phyloP scores from a whole-genome alignment of 164 flowering plant genomes.

The Tetrastigma voinierianum region DNA sequence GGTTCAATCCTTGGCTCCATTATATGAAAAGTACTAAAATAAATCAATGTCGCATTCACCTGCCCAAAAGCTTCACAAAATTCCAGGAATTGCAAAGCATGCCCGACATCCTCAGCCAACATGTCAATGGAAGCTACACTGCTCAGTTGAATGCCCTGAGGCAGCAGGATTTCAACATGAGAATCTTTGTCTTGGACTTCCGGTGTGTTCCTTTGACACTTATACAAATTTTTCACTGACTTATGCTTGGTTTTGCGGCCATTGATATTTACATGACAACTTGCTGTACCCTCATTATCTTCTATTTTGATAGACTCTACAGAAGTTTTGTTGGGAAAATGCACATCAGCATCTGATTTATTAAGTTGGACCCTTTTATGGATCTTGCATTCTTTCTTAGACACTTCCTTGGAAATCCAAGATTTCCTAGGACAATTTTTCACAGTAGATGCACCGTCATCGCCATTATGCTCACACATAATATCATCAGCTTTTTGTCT shows the following conservation, averaged over 20 bases:
- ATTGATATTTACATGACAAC: not conserved
- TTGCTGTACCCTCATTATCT: not conserved
- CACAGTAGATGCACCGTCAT: not conserved
- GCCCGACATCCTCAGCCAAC: slow-evolving; percentile 52
- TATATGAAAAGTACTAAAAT: not conserved
- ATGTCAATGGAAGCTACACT: slow-evolving; percentile 46
- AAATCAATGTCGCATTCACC: slow-evolving; percentile 29
- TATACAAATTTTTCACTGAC: not conserved
- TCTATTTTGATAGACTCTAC: not conserved
- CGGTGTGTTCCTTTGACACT: not conserved
- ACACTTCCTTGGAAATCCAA: not conserved
- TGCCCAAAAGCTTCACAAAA: slow-evolving; percentile 61
- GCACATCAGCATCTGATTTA: not conserved
- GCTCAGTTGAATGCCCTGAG: slow-evolving; percentile 39
- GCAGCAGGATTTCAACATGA: slow-evolving; percentile 28
- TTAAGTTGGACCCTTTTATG: not conserved
- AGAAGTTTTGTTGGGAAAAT: not conserved
- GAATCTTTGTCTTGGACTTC: not conserved
- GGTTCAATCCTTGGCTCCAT: not conserved
- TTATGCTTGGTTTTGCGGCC: not conserved
- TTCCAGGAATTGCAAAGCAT: slow-evolving; percentile 64
- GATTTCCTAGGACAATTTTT: slow-evolving; percentile 6
- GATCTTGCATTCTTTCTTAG: slow-evolving; percentile 9
- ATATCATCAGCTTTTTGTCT: not conserved
- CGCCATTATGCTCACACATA: not conserved